Base-by-base conservation (phyloP, 345 rosid species). In the Streptanthus diversifolius region DNA sequence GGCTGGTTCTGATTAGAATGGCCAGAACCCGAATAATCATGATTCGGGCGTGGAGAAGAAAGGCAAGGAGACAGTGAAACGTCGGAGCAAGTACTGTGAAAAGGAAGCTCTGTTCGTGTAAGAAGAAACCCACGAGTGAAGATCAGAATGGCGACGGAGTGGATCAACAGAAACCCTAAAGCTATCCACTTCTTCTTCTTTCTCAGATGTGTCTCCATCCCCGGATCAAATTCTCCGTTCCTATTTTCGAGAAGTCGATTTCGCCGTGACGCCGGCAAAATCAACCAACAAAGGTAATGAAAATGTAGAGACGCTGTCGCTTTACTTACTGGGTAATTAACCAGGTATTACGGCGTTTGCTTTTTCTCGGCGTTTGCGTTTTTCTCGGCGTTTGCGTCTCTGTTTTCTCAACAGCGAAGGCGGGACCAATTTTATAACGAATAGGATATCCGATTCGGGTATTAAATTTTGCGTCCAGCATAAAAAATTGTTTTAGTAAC, bases 101-200 rank as follows among this genome's bases (percentile, higher is more conserved):
- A 75, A 14, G 97, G 93, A 66, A 88, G 99, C 81, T 95, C 99
- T 0, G 96, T 91, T 77, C 99, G 88, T 52, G 99, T 91, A 5
- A 95, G 86, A 37, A 95, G 84, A 79, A 95, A 95, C 1, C 99
- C 99, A 76, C 87, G 81, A 0, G 87, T 83, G 83, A 95, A 89
- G 3, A 95, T 80, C 10, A 86, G 77, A 68, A 93, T 77, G 19
- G 86, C 95, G 7, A 83, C 33, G 21, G 73, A 36, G 72, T 89
- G 99, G 76, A 91, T 74, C 64, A 68, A 67, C 36, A 80, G 67
- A 53, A 88, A 65, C 37, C 66, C 75, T 59, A 75, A 1, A 35
- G 73, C 54, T 54, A 68, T 71, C 82, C 56, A 76, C 30, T 18
- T 47, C 1, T n/a, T 72, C 37, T 74, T 70, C 17, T 49, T 44